Conservation (phyloP, 2,329 filamentous ascomycete genomes). For the Neofusicoccum umdonicola region DNA sequence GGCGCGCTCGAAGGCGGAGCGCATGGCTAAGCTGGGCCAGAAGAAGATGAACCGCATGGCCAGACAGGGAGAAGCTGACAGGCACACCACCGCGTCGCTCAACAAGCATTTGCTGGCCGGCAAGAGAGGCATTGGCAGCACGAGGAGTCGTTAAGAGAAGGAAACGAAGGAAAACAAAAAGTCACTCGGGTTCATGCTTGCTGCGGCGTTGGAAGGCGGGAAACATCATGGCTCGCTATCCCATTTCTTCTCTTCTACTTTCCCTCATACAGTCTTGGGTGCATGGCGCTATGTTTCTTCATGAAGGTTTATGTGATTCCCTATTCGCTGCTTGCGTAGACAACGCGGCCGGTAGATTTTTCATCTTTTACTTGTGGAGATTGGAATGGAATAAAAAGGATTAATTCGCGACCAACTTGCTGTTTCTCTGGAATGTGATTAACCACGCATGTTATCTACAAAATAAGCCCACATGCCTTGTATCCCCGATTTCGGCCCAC, state of each 20-base stretch:
- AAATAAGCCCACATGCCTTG: no score
- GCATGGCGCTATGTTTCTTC: background rate
- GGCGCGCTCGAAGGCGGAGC: conserved; percentile 75
- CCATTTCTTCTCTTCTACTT: background rate
- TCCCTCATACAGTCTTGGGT: background rate
- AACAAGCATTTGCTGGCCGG: conserved; percentile 90
- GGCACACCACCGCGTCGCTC: conserved; percentile 77
- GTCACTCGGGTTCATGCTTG: background rate
- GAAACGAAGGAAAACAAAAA: background rate
- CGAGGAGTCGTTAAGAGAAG: conserved; percentile 51
- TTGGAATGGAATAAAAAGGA: background rate
- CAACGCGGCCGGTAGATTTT: background rate
- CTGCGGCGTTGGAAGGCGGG: conserved; percentile 4
- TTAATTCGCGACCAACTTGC: background rate
- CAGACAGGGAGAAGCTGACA: conserved; percentile 92
- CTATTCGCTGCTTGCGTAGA: background rate
- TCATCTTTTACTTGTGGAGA: background rate
- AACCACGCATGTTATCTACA: background rate
- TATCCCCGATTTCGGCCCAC: no score
- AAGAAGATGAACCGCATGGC: conserved; percentile 99
- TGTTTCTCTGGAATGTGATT: background rate
- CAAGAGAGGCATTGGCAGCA: conserved; percentile 93
- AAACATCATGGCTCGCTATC: background rate
- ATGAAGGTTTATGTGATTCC: conserved; percentile 10
- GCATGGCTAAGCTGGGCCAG: conserved; percentile 84